A percentile compares a stretch with the other conserved stretches of the same genome.
These are phyloP conservation scores for Gossypium bickii DNA, from an alignment of 345 rosid genomes.

Conservation along the genomic window DNA sequence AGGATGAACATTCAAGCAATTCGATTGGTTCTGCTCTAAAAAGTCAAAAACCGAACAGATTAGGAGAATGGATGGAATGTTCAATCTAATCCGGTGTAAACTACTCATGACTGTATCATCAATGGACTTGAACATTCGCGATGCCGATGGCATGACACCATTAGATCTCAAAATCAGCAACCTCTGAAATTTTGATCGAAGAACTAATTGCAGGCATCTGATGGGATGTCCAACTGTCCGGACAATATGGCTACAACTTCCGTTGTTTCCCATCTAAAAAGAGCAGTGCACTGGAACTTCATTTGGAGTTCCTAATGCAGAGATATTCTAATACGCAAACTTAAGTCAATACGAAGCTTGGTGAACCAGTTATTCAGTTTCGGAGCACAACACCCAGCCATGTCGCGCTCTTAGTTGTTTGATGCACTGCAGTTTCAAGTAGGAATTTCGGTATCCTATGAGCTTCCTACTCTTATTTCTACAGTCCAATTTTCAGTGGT, in stretches of 20 bases:
- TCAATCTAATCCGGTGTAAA: slow-evolving; percentile 57
- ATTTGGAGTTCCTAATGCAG: slow-evolving; percentile 74
- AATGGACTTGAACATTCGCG: slow-evolving; percentile 56
- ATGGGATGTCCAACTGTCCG: slow-evolving; percentile 53
- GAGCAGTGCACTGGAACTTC: slow-evolving; percentile 73
- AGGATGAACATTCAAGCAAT: no score
- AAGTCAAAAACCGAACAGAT: no score
- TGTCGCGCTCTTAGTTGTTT: slow-evolving; percentile 31
- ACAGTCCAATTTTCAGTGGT: neutral
- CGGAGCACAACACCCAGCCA: slow-evolving; percentile 54
- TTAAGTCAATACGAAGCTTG: slow-evolving; percentile 38
- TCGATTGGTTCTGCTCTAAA: no score
- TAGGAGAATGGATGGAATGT: slow-evolving; percentile 40
- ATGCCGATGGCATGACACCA: slow-evolving; percentile 67
- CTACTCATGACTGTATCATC: slow-evolving; percentile 49
- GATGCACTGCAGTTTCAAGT: neutral
- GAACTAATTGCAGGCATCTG: slow-evolving; percentile 60
- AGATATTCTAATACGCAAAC: slow-evolving; percentile 56
- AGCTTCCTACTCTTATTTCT: neutral
- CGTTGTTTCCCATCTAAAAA: slow-evolving; percentile 41
- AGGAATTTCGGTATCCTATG: neutral
- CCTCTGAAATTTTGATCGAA: slow-evolving; percentile 71
- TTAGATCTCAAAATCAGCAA: slow-evolving; percentile 59
- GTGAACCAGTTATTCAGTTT: slow-evolving; percentile 68
- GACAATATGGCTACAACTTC: slow-evolving; percentile 32